phyloP scores from a whole-genome alignment of 306 rosid species.

The Luffa acutangula region DNA sequence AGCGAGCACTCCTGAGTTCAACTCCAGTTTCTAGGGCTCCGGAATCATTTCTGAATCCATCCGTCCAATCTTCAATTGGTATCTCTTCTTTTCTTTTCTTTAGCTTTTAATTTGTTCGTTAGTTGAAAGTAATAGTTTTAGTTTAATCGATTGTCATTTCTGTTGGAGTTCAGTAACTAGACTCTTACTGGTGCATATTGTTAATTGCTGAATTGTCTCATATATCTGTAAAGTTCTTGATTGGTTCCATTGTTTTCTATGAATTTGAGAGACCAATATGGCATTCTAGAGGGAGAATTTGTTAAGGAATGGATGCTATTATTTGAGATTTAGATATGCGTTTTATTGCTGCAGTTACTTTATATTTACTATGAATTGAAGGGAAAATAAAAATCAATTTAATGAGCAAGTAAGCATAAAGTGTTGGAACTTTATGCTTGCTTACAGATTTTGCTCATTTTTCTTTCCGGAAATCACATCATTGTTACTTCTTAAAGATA shows the following conservation, averaged over 20 bases:
- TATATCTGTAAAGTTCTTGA: background rate
- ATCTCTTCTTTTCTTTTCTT: background rate
- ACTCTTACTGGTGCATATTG: background rate
- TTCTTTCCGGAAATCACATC: too few species aligned
- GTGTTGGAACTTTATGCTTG: too few species aligned
- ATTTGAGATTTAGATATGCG: background rate
- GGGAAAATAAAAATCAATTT: too few species aligned
- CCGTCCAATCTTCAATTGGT: slow-evolving; percentile 35
- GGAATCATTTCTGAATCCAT: slow-evolving; percentile 13
- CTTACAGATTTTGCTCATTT: too few species aligned
- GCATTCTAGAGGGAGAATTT: slow-evolving; percentile 1
- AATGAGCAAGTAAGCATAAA: too few species aligned
- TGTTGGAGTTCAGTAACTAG: background rate
- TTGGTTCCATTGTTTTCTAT: background rate
- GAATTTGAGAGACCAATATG: background rate
- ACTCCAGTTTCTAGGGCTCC: slow-evolving; percentile 15
- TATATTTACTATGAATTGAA: background rate
- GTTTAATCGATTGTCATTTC: background rate
- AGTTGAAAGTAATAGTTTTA: background rate
- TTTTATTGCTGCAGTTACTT: background rate
- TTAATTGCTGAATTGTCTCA: background rate
- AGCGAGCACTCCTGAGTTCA: slow-evolving; percentile 35
- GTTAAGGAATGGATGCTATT: slow-evolving; percentile 1
- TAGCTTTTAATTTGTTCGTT: background rate
- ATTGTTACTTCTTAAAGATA: too few species aligned